These are phyloP conservation scores for Pachysandra terminalis DNA, from an alignment of 164 flowering plant species.

Conservation along the genomic window DNA sequence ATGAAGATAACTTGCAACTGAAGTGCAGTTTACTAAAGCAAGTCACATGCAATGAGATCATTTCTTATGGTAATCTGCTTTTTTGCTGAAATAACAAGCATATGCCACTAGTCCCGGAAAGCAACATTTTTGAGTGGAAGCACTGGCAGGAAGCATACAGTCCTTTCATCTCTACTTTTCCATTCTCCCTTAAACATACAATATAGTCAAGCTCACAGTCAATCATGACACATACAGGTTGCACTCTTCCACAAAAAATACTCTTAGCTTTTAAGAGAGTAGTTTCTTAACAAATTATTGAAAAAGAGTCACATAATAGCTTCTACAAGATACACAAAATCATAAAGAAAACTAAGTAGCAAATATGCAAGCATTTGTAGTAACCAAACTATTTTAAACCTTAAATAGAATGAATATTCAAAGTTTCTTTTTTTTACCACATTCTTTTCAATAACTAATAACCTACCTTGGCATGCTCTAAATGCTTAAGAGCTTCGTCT, in stretches of 20 bases:
- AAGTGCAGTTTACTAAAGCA: neutral
- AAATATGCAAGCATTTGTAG: neutral
- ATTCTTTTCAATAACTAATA: neutral
- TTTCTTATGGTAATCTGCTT: neutral
- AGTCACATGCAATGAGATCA: neutral
- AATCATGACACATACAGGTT: neutral
- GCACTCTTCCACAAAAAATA: too few species aligned
- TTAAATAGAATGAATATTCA: slow-evolving; percentile 4
- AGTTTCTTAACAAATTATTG: neutral
- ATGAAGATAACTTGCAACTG: neutral
- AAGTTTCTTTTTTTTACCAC: too few species aligned
- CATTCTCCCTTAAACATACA: neutral
- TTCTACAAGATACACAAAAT: neutral
- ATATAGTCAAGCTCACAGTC: neutral
- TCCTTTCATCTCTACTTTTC: neutral
- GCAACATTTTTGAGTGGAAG: neutral
- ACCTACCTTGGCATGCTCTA: slow-evolving; percentile 86
- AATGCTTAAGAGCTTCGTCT: slow-evolving; percentile 88
- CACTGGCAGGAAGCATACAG: neutral
- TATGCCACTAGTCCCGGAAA: neutral
- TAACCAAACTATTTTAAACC: neutral
- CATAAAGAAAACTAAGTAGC: neutral
- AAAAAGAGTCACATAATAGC: neutral
- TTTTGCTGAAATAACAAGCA: neutral
- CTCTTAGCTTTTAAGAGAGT: neutral